Percentiles rank a stretch among this genome's conserved stretches.
phyloP scores from a whole-genome alignment of 2,329 filamentous ascomycete species.

The Talaromyces atroroseus region DNA sequence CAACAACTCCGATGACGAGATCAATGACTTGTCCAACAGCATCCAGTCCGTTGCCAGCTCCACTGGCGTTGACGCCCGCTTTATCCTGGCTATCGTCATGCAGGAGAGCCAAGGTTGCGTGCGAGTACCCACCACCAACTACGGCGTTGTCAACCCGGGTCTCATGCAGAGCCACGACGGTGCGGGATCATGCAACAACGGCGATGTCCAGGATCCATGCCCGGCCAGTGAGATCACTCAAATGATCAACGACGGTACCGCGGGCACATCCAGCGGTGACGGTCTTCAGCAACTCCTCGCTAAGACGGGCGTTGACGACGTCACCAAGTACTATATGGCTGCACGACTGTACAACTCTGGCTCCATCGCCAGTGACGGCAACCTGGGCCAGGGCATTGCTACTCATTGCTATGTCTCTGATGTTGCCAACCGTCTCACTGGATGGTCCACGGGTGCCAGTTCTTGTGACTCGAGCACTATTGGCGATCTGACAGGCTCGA shows the following conservation, averaged over 20 bases:
- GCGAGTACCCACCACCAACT: conserved; percentile 32
- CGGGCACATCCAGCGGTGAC: conserved; percentile 22
- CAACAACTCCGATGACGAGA: conserved; percentile 18
- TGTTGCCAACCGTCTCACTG: conserved; percentile 45
- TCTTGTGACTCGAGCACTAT: background rate
- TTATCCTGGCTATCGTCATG: conserved; percentile 37
- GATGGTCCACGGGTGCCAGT: conserved; percentile 29
- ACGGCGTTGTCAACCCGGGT: conserved; percentile 36
- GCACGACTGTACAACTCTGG: conserved; percentile 34
- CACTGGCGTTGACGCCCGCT: conserved; percentile 29
- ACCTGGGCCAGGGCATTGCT: conserved; percentile 32
- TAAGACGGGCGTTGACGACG: conserved; percentile 15
- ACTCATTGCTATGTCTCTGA: conserved; percentile 48
- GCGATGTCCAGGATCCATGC: conserved; percentile 10
- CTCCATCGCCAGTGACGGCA: conserved; percentile 19
- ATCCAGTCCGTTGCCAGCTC: conserved; percentile 28
- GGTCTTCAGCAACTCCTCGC: conserved; percentile 24
- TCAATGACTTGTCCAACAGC: conserved; percentile 21
- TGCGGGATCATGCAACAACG: conserved; percentile 25
- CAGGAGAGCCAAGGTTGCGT: conserved; percentile 39
- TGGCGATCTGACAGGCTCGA: background rate
- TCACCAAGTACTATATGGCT: conserved; percentile 17
- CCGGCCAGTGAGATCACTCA: conserved; percentile 17
- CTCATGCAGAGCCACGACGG: conserved; percentile 39
- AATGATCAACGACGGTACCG: conserved; percentile 28